A percentile compares a stretch with the other conserved stretches of the same genome.
phyloP scores from a whole-genome alignment of 2,329 filamentous ascomycete species.

The Hypoxylon sp. region DNA sequence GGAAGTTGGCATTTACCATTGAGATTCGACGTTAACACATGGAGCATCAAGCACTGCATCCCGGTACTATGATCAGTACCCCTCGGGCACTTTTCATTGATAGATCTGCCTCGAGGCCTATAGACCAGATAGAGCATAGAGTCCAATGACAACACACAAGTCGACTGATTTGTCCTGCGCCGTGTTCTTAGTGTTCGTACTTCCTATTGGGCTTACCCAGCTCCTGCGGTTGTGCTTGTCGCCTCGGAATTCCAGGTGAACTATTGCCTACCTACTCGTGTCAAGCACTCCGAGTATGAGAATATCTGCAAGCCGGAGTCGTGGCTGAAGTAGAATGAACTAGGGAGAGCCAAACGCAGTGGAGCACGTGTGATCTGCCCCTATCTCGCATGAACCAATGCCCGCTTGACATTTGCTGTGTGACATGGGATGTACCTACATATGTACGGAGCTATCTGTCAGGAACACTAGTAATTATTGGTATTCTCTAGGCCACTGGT shows the following conservation, averaged over 20 bases:
- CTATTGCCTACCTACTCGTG: not conserved
- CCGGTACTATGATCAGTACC: constrained; percentile 30
- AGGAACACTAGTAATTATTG: constrained; percentile 14
- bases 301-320: not conserved
- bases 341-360: constrained; percentile 20
- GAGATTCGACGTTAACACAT: constrained; percentile 17
- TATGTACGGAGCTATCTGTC: constrained; percentile 2
- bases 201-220: not conserved
- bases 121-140: constrained; percentile 44
- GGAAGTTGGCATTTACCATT: constrained; percentile 3
- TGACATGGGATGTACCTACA: constrained; percentile 18
- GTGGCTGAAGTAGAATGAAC: constrained; percentile 10
- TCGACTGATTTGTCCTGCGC: constrained; percentile 1
- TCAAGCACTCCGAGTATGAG: not conserved
- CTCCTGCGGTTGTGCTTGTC: not conserved
- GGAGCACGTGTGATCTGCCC: constrained; percentile 27
- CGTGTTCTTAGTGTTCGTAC: constrained; percentile 3
- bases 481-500: not conserved
- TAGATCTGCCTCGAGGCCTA: constrained; percentile 23
- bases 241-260: not conserved
- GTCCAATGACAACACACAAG: constrained; percentile 16
- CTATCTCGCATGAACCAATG: constrained; percentile 17
- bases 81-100: constrained; percentile 17
- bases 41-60: constrained; percentile 23
- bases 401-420: constrained; percentile 26